Evolutionary conservation across 352 stramenopile genomes (phyloP), one percentile per base, ranked within the genome.

Genomic region (Phytophthora pistaciae): DNA sequence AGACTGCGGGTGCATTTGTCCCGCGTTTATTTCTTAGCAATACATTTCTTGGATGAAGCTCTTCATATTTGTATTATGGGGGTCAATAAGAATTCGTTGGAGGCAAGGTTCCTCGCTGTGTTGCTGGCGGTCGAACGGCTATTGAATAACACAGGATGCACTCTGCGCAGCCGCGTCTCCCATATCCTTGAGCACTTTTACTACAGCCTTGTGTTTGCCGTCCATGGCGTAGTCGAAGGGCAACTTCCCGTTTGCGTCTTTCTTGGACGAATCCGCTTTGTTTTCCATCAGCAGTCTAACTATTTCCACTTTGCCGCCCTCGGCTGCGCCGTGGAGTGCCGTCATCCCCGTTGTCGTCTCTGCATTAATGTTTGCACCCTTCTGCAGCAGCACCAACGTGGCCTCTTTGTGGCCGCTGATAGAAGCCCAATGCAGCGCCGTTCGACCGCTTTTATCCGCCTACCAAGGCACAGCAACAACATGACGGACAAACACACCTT

Each of bases 401-500:
- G 86, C 89, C 66, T 98, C 91, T 80, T 96, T 97, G 73, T 98
- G 93, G 5, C 94, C 94, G 56, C 91, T 97, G 60, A 98, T 98
- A 18, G 85, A 91, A 21, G 94, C 92, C 94, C 94, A 98, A 76
- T 98, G 94, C 7, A 98, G 77, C 53, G 93, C 88, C 53, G 94
- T 98, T 68, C 94, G 79, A 48, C 94, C 94, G 69, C 91, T 98
- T 82, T 98, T 98, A 59, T 98, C 94, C 23, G 90, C 85, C 90
- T 98, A 74, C 14, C 31, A 56, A 33, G 6, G 11, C 25, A 25
- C 29, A 44, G 42, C 5, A 74, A 55, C 52, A 56, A 54, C 18
- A 72, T 50, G 25, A 23, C 46, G 20, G 20, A 54, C 10, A 48
- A 42, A 9, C 25, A 53, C 16, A 44, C 8, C 44, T 77, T 61